phyloP scores from a whole-genome alignment of 2,329 filamentous ascomycete genomes.

The Exophiala sp. region DNA sequence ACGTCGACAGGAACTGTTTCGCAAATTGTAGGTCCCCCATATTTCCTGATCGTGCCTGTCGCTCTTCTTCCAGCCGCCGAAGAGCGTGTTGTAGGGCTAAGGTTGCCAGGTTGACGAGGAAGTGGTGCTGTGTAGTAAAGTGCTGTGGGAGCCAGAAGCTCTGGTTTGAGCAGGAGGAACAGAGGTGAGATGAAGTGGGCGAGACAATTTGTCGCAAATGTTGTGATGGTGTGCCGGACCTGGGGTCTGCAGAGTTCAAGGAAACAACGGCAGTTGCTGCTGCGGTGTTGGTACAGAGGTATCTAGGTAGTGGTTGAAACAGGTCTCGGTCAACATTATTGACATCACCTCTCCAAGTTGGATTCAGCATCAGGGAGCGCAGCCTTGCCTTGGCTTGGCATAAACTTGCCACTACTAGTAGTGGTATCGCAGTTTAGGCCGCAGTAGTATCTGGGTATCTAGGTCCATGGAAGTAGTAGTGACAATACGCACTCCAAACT shows the following conservation, averaged over 20 bases:
- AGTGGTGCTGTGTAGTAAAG: neutral
- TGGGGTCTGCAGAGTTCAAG: neutral
- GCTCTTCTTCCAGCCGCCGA: constrained; percentile 40
- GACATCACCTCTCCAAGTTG: constrained; percentile 9
- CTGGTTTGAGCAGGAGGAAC: neutral
- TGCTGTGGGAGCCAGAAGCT: neutral
- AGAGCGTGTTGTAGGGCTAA: constrained; percentile 39
- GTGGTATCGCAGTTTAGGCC: too few species aligned
- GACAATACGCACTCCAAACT: too few species aligned
- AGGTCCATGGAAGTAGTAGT: too few species aligned
- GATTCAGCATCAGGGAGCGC: neutral
- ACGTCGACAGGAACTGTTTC: constrained; percentile 70
- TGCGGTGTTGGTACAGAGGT: neutral
- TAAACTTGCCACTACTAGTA: neutral
- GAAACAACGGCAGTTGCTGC: neutral
- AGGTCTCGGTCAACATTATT: neutral
- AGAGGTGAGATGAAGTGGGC: neutral
- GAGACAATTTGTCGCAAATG: too few species aligned
- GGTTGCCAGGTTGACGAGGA: constrained; percentile 19
- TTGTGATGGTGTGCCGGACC: too few species aligned
- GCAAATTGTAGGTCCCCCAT: constrained; percentile 86
- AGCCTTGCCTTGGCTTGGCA: neutral
- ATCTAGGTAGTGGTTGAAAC: neutral
- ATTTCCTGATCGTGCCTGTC: constrained; percentile 39
- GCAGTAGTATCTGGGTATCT: too few species aligned